A percentile compares a stretch with the other conserved stretches of the same genome.
These are phyloP conservation scores for Emergomyces africanus DNA, from an alignment of 2,329 filamentous ascomycete genomes.

Conservation along the genomic window DNA sequence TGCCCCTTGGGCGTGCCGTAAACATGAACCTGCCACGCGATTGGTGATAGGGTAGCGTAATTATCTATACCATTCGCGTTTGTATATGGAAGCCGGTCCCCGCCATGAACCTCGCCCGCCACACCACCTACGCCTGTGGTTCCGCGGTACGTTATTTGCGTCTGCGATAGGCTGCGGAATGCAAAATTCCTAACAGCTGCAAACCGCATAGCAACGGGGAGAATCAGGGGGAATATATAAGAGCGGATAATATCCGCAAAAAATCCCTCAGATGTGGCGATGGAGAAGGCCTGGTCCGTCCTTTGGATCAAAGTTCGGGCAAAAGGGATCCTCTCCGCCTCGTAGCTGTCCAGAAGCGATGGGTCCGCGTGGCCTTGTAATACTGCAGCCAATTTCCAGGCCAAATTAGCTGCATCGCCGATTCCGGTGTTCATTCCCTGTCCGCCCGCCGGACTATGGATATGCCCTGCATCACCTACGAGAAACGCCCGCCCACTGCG, in stretches of 20 bases:
- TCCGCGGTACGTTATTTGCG: slow-evolving; percentile 32
- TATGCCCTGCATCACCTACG: slow-evolving; percentile 46
- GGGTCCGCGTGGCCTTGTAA: slow-evolving; percentile 27
- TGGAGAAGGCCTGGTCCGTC: slow-evolving; percentile 32
- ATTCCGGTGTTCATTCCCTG: slow-evolving; percentile 48
- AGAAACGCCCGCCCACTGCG: slow-evolving; percentile 39
- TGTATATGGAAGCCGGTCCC: slow-evolving; percentile 31
- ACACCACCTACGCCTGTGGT: slow-evolving; percentile 26
- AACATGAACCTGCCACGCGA: slow-evolving; percentile 22
- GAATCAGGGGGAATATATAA: slow-evolving; percentile 27
- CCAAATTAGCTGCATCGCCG: slow-evolving; percentile 39
- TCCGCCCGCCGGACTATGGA: slow-evolving; percentile 42
- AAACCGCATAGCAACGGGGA: slow-evolving; percentile 16
- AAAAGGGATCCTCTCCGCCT: slow-evolving; percentile 36
- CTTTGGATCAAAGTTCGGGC: slow-evolving; percentile 31
- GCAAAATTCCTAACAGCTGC: slow-evolving; percentile 10
- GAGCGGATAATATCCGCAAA: slow-evolving; percentile 30
- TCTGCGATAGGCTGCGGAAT: slow-evolving; percentile 30
- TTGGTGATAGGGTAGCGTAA: slow-evolving; percentile 2
- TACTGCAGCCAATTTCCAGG: slow-evolving; percentile 42
- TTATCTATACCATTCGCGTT: neutral
- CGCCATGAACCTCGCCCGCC: slow-evolving; percentile 30
- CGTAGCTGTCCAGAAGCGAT: slow-evolving; percentile 36
- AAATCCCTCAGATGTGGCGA: slow-evolving; percentile 26
- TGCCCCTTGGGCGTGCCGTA: slow-evolving; percentile 13